Percentiles rank a stretch among this genome's conserved stretches.
Evolutionary conservation across 2,329 filamentous ascomycete genomes (phyloP).

Genomic region (Clathrospora elynae): DNA sequence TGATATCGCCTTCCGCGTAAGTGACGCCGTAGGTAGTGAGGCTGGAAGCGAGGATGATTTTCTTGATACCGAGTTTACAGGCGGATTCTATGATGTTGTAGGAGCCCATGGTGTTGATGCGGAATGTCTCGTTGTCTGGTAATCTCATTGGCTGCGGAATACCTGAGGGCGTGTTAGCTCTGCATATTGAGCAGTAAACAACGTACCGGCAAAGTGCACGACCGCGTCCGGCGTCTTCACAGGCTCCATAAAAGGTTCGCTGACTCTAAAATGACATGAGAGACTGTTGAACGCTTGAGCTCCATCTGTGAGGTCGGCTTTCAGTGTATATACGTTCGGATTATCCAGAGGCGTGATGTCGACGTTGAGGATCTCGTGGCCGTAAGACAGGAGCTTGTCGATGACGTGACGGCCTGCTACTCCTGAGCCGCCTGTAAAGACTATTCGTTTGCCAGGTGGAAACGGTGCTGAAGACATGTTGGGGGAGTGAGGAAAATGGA

Average conservation of each 20-base stretch:
- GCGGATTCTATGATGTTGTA: conserved; percentile 68
- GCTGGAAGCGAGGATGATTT: conserved; percentile 63
- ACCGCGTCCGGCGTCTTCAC: conserved; percentile 59
- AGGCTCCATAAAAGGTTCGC: conserved; percentile 46
- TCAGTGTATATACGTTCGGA: conserved; percentile 57
- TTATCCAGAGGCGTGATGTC: conserved; percentile 55
- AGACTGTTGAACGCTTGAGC: conserved; percentile 63
- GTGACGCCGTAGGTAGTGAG: conserved; percentile 64
- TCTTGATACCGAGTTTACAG: conserved; percentile 64
- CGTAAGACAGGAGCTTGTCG: conserved; percentile 56
- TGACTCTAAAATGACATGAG: conserved; percentile 60
- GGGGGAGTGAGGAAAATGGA: background rate
- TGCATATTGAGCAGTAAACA: background rate
- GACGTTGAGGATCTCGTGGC: conserved; percentile 60
- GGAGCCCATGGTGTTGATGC: conserved; percentile 39
- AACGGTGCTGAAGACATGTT: conserved; percentile 12
- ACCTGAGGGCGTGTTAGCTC: conserved; percentile 16
- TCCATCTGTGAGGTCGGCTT: conserved; percentile 60
- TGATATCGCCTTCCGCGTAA: conserved; percentile 61
- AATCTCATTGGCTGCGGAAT: conserved; percentile 63
- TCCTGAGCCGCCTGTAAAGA: conserved; percentile 62
- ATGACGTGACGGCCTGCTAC: conserved; percentile 56
- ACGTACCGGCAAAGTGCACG: conserved; percentile 63
- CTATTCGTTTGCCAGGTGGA: conserved; percentile 46
- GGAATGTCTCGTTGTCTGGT: conserved; percentile 64